Percentiles rank a stretch among this genome's conserved stretches.
Evolutionary conservation across 768 basidiomycete genomes (phyloP).

Genomic region (Lactifluus hygrophoroides): DNA sequence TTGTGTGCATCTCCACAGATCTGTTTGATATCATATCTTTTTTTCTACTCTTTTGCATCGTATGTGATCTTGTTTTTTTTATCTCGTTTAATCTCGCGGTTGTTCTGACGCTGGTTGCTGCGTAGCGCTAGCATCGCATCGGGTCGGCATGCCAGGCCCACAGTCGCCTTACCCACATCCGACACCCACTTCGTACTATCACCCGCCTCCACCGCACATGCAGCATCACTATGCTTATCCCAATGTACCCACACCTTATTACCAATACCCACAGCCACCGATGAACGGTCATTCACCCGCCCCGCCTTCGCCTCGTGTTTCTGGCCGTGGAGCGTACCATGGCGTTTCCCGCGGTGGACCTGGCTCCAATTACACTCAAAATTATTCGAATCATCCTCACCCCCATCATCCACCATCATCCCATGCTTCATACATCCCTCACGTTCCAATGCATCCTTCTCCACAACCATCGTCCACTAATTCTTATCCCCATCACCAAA

Average conservation of each 20-base stretch:
- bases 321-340: conserved; percentile 30
- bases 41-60: background rate
- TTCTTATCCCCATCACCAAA: conserved; percentile 27
- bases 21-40: background rate
- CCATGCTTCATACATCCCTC: conserved; percentile 33
- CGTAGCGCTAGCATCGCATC: no score
- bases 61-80: background rate
- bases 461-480: conserved; percentile 25
- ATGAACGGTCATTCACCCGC: conserved; percentile 33
- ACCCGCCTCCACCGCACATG: conserved; percentile 25
- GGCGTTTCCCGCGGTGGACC: conserved; percentile 27
- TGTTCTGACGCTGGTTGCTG: background rate
- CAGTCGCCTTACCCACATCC: conserved; percentile 29
- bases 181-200: conserved; percentile 28
- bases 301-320: conserved; percentile 31
- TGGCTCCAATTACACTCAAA: conserved; percentile 33
- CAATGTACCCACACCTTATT: conserved; percentile 25
- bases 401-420: conserved; percentile 31
- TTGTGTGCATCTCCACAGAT: background rate
- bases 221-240: conserved; percentile 22
- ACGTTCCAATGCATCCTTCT: conserved; percentile 19
- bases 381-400: conserved; percentile 29
- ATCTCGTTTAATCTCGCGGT: background rate
- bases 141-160: conserved; percentile 17
- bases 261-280: conserved; percentile 31